These are phyloP conservation scores for Fragaria vesca DNA, from an alignment of 306 rosid species.

Conservation along the genomic window DNA sequence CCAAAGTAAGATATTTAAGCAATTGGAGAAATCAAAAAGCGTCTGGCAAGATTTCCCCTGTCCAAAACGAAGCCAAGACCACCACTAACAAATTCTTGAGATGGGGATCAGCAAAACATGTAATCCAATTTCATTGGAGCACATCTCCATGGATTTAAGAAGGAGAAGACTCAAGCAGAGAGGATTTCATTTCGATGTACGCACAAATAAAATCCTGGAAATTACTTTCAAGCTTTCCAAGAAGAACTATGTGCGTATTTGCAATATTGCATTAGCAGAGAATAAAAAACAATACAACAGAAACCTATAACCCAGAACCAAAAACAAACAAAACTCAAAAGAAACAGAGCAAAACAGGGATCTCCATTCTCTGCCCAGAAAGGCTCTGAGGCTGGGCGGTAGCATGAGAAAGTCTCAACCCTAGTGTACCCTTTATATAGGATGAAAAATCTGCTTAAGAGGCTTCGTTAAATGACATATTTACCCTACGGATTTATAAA, in stretches of 20 bases:
- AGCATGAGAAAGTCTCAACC: background rate
- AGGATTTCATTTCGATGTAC: constrained; percentile 48
- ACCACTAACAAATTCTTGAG: background rate
- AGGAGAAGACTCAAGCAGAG: constrained; percentile 88
- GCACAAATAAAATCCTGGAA: constrained; percentile 84
- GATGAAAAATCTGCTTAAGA: background rate
- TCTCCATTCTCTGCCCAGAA: background rate
- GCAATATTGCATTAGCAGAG: too few relatives aligned
- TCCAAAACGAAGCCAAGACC: background rate
- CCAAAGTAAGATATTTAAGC: too few relatives aligned
- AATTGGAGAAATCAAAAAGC: too few relatives aligned
- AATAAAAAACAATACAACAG: background rate
- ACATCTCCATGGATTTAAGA: constrained; percentile 40
- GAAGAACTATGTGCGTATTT: constrained; percentile 66
- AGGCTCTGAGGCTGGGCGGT: background rate
- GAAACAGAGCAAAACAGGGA: background rate
- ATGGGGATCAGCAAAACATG: constrained; percentile 16
- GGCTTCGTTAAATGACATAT: background rate
- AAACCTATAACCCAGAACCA: background rate
- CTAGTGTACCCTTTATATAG: background rate
- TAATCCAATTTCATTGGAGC: constrained; percentile 89
- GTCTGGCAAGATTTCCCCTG: background rate
- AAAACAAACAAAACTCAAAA: background rate
- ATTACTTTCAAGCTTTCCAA: constrained; percentile 34
- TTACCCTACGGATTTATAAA: background rate